These are phyloP conservation scores for Chaetomium sp. DNA, from an alignment of 2,329 filamentous ascomycete genomes.

Conservation along the genomic window DNA sequence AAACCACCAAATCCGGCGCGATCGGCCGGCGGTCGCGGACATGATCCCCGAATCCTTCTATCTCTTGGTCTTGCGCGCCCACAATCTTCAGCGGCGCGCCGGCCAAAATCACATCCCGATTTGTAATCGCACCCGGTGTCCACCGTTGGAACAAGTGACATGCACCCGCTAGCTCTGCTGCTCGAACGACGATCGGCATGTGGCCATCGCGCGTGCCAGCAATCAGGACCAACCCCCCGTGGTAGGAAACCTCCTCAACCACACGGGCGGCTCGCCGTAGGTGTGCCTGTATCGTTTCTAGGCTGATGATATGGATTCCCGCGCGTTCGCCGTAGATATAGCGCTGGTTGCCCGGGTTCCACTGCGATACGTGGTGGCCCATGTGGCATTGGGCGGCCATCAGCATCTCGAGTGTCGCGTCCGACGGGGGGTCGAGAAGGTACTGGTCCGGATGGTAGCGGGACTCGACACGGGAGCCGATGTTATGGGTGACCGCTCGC, in stretches of 20 bases:
- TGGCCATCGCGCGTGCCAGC: slow-evolving; percentile 82
- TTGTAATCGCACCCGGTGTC: slow-evolving; percentile 88
- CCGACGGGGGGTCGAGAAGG: slow-evolving; percentile 66
- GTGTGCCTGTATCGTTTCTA: slow-evolving; percentile 83
- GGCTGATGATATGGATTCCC: slow-evolving; percentile 85
- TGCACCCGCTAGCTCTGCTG: slow-evolving; percentile 68
- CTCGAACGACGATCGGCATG: slow-evolving; percentile 70
- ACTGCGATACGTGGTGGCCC: slow-evolving; percentile 82
- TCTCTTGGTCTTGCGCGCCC: slow-evolving; percentile 60
- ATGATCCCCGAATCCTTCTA: slow-evolving; percentile 59
- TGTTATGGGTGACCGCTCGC: slow-evolving; percentile 38
- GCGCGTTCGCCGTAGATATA: slow-evolving; percentile 91
- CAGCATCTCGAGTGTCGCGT: slow-evolving; percentile 85
- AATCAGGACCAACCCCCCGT: slow-evolving; percentile 81
- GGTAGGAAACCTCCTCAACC: slow-evolving; percentile 76
- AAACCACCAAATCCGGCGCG: slow-evolving; percentile 84
- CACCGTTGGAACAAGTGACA: slow-evolving; percentile 91
- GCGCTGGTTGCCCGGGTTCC: slow-evolving; percentile 89
- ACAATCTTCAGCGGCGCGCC: slow-evolving; percentile 66
- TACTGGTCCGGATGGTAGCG: slow-evolving; percentile 62
- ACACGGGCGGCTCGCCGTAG: slow-evolving; percentile 90
- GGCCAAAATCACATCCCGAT: slow-evolving; percentile 81
- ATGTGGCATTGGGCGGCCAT: slow-evolving; percentile 83
- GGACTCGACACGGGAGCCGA: slow-evolving; percentile 44
- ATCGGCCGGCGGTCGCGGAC: slow-evolving; percentile 58